Percentiles rank a stretch among this genome's conserved stretches.
Evolutionary conservation across 1,284 basidiomycete species (phyloP).

Genomic region (Trichosporon sp.): DNA sequence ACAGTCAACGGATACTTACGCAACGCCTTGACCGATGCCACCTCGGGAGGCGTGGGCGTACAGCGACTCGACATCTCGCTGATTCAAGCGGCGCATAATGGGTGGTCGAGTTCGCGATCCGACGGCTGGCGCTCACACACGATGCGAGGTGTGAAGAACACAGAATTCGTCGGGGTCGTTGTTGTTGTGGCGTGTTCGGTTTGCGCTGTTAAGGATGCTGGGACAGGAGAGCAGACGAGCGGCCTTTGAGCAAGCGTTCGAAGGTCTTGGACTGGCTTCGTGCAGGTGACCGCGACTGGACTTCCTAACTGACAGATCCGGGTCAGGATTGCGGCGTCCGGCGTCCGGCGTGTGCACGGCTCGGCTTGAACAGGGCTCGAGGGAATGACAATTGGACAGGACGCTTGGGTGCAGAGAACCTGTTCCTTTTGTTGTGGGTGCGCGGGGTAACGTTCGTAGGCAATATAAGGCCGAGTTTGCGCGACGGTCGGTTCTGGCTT

Average conservation of each 20-base stretch:
- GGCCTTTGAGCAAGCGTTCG: not conserved
- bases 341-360: not conserved
- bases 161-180: not conserved
- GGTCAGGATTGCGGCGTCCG: not conserved
- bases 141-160: not conserved
- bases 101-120: not conserved
- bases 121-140: not conserved
- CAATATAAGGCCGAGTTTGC: not conserved
- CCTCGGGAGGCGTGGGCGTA: constrained; percentile 36
- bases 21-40: constrained; percentile 38
- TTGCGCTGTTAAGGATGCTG: not conserved
- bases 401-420: not conserved
- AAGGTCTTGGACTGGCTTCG: not conserved
- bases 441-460: not conserved
- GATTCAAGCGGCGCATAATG: constrained; percentile 31
- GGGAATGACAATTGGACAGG: not conserved
- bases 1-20: constrained; percentile 29
- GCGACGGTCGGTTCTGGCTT: not conserved
- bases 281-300: not conserved
- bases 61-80: constrained; percentile 39
- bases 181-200: not conserved
- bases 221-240: not conserved
- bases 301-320: not conserved
- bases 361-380: not conserved
- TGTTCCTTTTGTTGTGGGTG: not conserved